phyloP scores from a whole-genome alignment of 2,329 filamentous ascomycete species.

The Pseudogymnoascus sp. region DNA sequence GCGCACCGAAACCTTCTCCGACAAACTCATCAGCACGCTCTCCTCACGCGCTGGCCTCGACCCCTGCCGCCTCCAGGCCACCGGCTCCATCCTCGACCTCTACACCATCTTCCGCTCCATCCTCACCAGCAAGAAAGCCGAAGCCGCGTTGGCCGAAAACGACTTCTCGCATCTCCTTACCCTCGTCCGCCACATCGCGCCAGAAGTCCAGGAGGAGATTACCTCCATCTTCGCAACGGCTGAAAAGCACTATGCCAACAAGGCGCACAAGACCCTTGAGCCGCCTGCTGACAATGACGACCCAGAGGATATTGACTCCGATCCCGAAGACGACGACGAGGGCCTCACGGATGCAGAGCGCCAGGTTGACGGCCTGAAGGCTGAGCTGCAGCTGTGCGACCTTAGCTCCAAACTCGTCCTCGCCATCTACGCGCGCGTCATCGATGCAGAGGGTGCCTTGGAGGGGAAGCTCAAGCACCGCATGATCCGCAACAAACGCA shows the following conservation, averaged over 20 bases:
- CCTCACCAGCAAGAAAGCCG: slow-evolving; percentile 40
- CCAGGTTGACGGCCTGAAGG: slow-evolving; percentile 60
- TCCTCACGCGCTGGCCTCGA: slow-evolving; percentile 65
- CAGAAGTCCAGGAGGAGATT: slow-evolving; percentile 57
- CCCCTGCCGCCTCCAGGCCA: slow-evolving; percentile 67
- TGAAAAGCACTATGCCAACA: slow-evolving; percentile 72
- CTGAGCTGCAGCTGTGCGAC: slow-evolving; percentile 81
- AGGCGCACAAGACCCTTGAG: slow-evolving; percentile 53
- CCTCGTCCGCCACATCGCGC: slow-evolving; percentile 62
- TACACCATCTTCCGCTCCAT: slow-evolving; percentile 73
- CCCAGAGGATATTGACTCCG: slow-evolving; percentile 57
- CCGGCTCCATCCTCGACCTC: slow-evolving; percentile 72
- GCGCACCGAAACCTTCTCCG: slow-evolving; percentile 50
- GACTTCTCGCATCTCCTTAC: slow-evolving; percentile 48
- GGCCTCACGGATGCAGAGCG: slow-evolving; percentile 50
- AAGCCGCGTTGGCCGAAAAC: slow-evolving; percentile 32
- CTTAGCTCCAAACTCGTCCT: slow-evolving; percentile 79
- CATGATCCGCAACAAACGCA: slow-evolving; percentile 70
- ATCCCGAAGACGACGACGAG: slow-evolving; percentile 52
- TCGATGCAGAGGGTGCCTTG: slow-evolving; percentile 57
- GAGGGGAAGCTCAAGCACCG: slow-evolving; percentile 61
- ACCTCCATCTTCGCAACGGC: slow-evolving; percentile 69
- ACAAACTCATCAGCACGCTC: slow-evolving; percentile 59
- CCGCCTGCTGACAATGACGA: slow-evolving; percentile 66
- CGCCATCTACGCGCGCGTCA: slow-evolving; percentile 64